Conservation (phyloP, 148 eudicot species). For the Rhododendron ferrugineum region DNA sequence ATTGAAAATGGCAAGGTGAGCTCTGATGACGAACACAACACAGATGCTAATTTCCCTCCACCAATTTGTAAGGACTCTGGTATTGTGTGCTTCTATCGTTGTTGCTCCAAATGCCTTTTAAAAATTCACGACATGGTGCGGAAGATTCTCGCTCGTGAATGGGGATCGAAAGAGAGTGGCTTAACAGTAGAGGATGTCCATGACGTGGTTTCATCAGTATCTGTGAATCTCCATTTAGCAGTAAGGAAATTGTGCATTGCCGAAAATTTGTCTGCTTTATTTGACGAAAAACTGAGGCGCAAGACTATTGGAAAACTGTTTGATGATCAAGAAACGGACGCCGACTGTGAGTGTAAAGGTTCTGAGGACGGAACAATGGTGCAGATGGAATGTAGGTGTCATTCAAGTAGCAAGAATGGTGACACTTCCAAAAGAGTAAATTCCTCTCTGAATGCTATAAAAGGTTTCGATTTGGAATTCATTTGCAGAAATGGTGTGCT, state of each 20-base stretch:
- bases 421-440: constrained; percentile 12
- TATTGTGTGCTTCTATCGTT: constrained; percentile 46
- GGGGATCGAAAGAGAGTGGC: constrained; percentile 31
- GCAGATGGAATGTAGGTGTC: constrained; percentile 52
- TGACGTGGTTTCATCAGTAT: constrained; percentile 54
- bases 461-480: constrained; percentile 29
- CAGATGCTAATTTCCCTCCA: constrained; percentile 14
- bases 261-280: constrained; percentile 12
- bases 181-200: constrained; percentile 70
- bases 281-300: constrained; percentile 8
- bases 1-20: constrained; percentile 14
- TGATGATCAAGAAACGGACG: constrained; percentile 18
- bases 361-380: constrained; percentile 22
- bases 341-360: constrained; percentile 25
- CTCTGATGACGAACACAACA: constrained; percentile 15
- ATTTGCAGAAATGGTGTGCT: constrained; percentile 62
- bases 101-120: constrained; percentile 58
- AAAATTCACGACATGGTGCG: constrained; percentile 39
- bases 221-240: constrained; percentile 49
- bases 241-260: constrained; percentile 36
- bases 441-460: constrained; percentile 17
- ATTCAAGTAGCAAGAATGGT: constrained; percentile 24
- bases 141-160: constrained; percentile 34
- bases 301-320: constrained; percentile 10
- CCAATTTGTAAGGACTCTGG: constrained; percentile 23